phyloP scores from a whole-genome alignment of 2,329 filamentous ascomycete genomes.

The Fusarium decemcellulare region DNA sequence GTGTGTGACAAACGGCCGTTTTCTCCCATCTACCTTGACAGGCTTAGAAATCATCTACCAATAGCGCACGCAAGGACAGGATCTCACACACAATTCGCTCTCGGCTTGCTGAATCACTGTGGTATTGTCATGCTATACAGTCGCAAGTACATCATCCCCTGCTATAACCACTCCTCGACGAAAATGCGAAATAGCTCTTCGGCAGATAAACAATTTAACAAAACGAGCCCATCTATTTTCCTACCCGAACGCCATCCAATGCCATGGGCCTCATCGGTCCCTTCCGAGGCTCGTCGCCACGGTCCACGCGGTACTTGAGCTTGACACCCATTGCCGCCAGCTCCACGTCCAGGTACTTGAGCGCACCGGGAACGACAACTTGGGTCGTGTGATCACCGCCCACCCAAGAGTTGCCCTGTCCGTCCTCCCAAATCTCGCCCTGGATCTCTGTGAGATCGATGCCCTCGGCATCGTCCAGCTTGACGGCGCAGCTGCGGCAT shows the following conservation, averaged over 20 bases:
- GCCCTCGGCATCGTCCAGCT: slow-evolving; percentile 71
- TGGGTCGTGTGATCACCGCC: slow-evolving; percentile 93
- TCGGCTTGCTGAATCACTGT: slow-evolving; percentile 29
- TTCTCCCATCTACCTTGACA: neutral
- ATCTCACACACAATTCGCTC: neutral
- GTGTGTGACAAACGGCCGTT: neutral
- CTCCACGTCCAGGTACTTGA: slow-evolving; percentile 95
- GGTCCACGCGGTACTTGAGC: slow-evolving; percentile 82
- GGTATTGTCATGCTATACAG: slow-evolving; percentile 36
- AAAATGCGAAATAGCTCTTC: slow-evolving; percentile 33
- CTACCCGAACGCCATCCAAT: slow-evolving; percentile 47
- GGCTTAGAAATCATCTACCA: neutral
- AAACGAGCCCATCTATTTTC: slow-evolving; percentile 43
- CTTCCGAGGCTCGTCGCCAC: slow-evolving; percentile 75
- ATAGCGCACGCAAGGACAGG: neutral
- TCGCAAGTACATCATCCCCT: slow-evolving; percentile 30
- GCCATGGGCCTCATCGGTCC: slow-evolving; percentile 62
- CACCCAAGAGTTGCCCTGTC: slow-evolving; percentile 84
- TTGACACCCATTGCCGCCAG: slow-evolving; percentile 96
- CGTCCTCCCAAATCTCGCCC: slow-evolving; percentile 93
- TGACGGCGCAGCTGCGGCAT: slow-evolving; percentile 82
- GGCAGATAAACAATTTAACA: slow-evolving; percentile 35
- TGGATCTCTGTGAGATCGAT: slow-evolving; percentile 69
- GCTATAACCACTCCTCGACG: slow-evolving; percentile 2
- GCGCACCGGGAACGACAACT: slow-evolving; percentile 91